phyloP scores from a whole-genome alignment of 345 rosid genomes.

The Lagerstroemia speciosa region DNA sequence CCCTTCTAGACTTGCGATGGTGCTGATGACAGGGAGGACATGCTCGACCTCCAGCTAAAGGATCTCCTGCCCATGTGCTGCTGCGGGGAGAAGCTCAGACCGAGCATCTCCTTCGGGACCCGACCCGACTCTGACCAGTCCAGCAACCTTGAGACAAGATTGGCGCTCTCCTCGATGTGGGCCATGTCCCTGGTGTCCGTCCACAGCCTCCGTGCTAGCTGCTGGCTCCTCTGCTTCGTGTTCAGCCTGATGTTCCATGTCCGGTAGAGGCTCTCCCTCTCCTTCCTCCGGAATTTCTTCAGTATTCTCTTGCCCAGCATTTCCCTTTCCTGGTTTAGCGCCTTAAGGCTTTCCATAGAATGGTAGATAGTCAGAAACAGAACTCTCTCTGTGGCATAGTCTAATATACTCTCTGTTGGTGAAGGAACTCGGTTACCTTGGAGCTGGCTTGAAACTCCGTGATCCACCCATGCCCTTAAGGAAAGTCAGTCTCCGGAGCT shows the following conservation, averaged over 20 bases:
- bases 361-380: no score
- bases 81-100: slow-evolving; percentile 9
- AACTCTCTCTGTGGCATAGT: neutral
- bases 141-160: slow-evolving; percentile 56
- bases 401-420: no score
- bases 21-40: slow-evolving; percentile 2
- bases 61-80: neutral
- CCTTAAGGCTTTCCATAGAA: slow-evolving; percentile 35
- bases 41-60: slow-evolving; percentile 6
- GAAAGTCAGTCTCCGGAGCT: slow-evolving; percentile 10
- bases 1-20: neutral
- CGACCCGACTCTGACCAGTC: slow-evolving; percentile 12
- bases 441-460: neutral
- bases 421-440: slow-evolving; percentile 1
- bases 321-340: slow-evolving; percentile 56
- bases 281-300: slow-evolving; percentile 46
- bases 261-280: slow-evolving; percentile 57
- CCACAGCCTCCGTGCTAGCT: slow-evolving; percentile 56
- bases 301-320: slow-evolving; percentile 49
- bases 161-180: slow-evolving; percentile 64
- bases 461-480: neutral
- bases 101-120: slow-evolving; percentile 10
- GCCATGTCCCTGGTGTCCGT: slow-evolving; percentile 46
- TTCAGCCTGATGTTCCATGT: slow-evolving; percentile 62
- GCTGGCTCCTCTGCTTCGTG: slow-evolving; percentile 54